Base-by-base conservation (phyloP, 352 stramenopile genomes). In the Vaucheria bursata region DNA sequence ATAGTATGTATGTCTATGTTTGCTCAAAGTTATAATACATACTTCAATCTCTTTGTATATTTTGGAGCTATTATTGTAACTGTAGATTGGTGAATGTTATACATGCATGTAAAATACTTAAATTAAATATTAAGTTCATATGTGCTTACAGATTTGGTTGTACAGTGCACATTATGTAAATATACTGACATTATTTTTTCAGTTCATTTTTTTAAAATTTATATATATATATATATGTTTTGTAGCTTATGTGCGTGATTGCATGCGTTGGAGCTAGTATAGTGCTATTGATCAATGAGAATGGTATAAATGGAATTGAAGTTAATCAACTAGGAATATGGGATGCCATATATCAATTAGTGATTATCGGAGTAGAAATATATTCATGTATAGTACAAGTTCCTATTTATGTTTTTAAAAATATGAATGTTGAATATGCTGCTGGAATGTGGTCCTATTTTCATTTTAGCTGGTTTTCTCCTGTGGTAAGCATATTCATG, bases 381-480 rank as follows among this genome's bases (percentile, higher is more conserved):
- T 69, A 29, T 6, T 34, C 29, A 38, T 38, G 29, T 69, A 38
- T 38, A 4, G 5, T 34, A 8, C 59, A 6, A 69, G 59, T 69
- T 18, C 18, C 59, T 18, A 29, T 69, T 18, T 29, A 69, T 18
- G 5, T 8, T 29, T 69, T 79, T 65, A 29, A 36, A 31, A 18
- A 80, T 73, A 39, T 79, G 45, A 81, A n/a, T 18, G 67, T 45
- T n/a, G 76, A 81, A 73, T 81, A 79, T 73, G 18, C 71, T 1
- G 33, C 76, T 25, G 72, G 76, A 35, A 70, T 81, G 53, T 81
- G 65, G 66, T 76, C 64, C 0, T 5, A 70, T n/a, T 79, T 75
- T 52, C 68, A 81, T 65, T 79, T 74, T 38, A 76, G 73, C 70
- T 81, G 76, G 76, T 81, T 79, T 37, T 79, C 76, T 6, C 34